Evolutionary conservation across 257 asterid species (phyloP), one percentile per base, ranked within the genome.

Genomic region (Solanum pennellii): DNA sequence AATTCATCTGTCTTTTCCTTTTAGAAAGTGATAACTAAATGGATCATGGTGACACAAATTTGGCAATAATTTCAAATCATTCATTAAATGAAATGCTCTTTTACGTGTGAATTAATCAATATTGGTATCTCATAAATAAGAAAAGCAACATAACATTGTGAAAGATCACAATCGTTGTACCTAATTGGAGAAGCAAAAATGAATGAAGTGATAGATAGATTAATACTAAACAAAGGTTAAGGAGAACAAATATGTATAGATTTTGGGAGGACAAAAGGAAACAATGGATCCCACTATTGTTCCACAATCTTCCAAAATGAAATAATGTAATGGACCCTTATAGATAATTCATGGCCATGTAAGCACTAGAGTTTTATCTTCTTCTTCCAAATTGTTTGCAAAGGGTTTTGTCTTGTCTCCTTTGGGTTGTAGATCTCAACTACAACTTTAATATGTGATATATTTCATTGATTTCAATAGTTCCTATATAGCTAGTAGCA

Each of bases 161-260:
- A 80, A 10, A 80, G 49, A 80, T 80, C 85, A 31, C 68, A 52
- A 80, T 47, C 68, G 62, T 47, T 80, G 85, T 49, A 85, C 62
- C 52, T 69, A 15, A 39, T 23, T 66, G 74, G 85, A 65, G n/a
- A 73, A 25, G 27, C 49, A 35, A 86, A 72, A 72, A 47, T 47
- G 72, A 72, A 47, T 71, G 88, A 86, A 73, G 80, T 37, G 74
- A 86, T 42, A 45, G 66, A 79, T 52, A 52, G n/a, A 52, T 16
- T 52, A 52, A 5, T 27, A 88, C 90, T 1, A 72, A 68, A n/a
- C 69, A 88, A 66, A 82, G 10, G 75, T 59, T 41, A 9, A 84
- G 66, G 90, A 89, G 92, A 92, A 91, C 95, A 90, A 87, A 90
- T 76, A 89, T 84, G 89, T 91, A 74, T 87, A 72, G 87, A 88